Conservation (phyloP, 768 basidiomycete species). For the Melanogaster broomeanus region DNA sequence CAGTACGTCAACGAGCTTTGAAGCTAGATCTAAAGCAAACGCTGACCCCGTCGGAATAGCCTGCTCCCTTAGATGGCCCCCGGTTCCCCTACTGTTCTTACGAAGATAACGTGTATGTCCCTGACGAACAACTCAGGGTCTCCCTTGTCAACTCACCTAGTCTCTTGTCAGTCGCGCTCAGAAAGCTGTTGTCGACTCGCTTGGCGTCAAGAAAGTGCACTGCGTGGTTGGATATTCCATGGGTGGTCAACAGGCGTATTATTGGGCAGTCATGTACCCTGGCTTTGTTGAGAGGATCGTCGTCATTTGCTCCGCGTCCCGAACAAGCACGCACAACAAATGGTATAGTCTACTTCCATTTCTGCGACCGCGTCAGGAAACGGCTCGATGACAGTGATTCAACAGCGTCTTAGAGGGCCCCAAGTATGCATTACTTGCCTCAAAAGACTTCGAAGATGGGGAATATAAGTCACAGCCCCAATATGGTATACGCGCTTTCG, state of each 20-base stretch:
- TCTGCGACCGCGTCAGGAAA: background rate
- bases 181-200: conserved; percentile 47
- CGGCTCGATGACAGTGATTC: too few relatives aligned
- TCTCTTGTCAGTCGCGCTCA: conserved; percentile 44
- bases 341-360: conserved; percentile 34
- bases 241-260: conserved; percentile 55
- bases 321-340: conserved; percentile 52
- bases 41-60: conserved; percentile 10
- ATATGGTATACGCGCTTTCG: conserved; percentile 52
- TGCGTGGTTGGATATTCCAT: conserved; percentile 53
- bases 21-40: background rate
- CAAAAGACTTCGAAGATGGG: conserved; percentile 52
- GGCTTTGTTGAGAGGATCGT: conserved; percentile 47
- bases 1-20: conserved; percentile 9
- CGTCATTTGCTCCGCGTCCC: conserved; percentile 50
- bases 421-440: conserved; percentile 51
- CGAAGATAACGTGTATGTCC: conserved; percentile 27
- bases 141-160: background rate
- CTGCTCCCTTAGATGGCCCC: conserved; percentile 32
- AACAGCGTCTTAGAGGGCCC: conserved; percentile 57
- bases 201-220: conserved; percentile 42
- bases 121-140: background rate
- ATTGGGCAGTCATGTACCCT: conserved; percentile 54
- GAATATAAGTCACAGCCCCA: conserved; percentile 48
- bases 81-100: conserved; percentile 32